Conservation (phyloP, 2,329 filamentous ascomycete genomes). For the Colletotrichum australisinense region DNA sequence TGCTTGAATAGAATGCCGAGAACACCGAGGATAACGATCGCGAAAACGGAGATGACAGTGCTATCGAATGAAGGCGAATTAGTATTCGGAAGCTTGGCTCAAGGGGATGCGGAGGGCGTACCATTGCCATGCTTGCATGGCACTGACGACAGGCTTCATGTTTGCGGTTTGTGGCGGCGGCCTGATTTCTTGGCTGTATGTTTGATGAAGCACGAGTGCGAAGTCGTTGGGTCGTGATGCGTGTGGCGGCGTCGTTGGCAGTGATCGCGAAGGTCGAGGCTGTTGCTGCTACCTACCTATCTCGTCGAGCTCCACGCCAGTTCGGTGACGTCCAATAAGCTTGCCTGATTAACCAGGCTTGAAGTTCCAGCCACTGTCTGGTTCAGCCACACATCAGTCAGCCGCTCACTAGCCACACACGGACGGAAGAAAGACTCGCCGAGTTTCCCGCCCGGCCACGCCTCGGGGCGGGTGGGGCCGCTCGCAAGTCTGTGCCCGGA, state of each 20-base stretch:
- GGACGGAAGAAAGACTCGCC: background rate
- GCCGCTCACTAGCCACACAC: background rate
- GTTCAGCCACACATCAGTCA: constrained; percentile 4
- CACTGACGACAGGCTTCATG: constrained; percentile 96
- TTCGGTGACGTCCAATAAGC: constrained; percentile 31
- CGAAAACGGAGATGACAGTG: constrained; percentile 76
- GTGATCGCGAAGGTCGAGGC: constrained; percentile 20
- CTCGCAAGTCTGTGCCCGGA: background rate
- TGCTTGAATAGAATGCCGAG: constrained; percentile 79
- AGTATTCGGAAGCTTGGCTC: background rate
- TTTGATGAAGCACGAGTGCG: constrained; percentile 24
- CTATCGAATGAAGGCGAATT: constrained; percentile 56
- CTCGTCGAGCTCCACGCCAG: constrained; percentile 22
- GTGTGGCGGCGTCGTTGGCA: background rate
- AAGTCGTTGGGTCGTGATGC: constrained; percentile 28
- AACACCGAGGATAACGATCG: constrained; percentile 73
- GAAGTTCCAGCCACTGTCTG: background rate
- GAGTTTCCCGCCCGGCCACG: background rate
- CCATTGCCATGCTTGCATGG: constrained; percentile 96
- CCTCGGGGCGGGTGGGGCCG: background rate
- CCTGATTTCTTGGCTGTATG: background rate
- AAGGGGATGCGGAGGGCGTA: constrained; percentile 57
- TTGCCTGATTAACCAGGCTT: constrained; percentile 26
- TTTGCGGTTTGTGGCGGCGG: constrained; percentile 48
- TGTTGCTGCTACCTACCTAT: constrained; percentile 22